These are phyloP conservation scores for Balamuthia mandrillaris DNA, from an alignment of 208 protist species.

Conservation along the genomic window DNA sequence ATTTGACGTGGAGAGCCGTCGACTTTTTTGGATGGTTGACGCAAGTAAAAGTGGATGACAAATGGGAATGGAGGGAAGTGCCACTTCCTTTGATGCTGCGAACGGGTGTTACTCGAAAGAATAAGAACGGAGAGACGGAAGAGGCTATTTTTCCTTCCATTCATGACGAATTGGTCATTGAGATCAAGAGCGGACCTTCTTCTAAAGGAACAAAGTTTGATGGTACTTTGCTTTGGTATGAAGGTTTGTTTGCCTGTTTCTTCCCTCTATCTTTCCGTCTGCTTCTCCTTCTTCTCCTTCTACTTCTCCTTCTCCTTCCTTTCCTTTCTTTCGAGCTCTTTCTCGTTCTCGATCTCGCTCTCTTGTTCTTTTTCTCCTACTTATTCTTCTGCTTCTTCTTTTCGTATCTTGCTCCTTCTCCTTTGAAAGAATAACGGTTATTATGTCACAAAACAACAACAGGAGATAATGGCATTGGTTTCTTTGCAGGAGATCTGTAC, in stretches of 20 bases:
- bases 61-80: conserved; percentile 21
- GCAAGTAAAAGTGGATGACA: background rate
- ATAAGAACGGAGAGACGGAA: background rate
- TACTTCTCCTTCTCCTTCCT: no score
- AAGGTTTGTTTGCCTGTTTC: no score
- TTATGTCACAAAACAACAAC: background rate
- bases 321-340: no score
- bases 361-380: no score
- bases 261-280: no score
- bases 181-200: conserved; percentile 18
- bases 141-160: background rate
- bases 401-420: no score
- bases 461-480: conserved; percentile 35
- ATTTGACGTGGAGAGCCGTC: conserved; percentile 28
- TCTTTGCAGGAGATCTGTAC: conserved; percentile 37
- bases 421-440: background rate
- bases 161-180: conserved; percentile 32
- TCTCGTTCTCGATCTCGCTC: no score
- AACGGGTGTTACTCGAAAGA: background rate
- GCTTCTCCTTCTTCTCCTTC: no score
- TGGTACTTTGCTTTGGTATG: conserved; percentile 11
- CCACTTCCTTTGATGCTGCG: conserved; percentile 10
- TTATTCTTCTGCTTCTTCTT: no score
- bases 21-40: conserved; percentile 37
- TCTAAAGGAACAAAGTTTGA: conserved; percentile 17